These are phyloP conservation scores for Lolium perenne DNA, from an alignment of 176 grass and related monocot species.

Conservation along the genomic window DNA sequence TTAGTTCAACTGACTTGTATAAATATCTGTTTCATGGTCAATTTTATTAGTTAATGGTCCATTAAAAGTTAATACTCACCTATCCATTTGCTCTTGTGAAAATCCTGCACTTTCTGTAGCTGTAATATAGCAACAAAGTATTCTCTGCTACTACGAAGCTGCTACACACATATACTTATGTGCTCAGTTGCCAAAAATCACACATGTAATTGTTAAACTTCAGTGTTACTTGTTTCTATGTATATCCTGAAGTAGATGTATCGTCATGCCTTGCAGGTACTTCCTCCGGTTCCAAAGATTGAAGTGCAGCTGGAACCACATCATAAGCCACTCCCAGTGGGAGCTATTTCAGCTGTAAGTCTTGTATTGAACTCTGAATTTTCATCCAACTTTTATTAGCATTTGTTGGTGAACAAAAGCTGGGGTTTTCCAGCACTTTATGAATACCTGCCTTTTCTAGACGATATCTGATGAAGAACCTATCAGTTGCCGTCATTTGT, in stretches of 20 bases:
- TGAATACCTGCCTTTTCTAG: neutral
- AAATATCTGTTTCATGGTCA: neutral
- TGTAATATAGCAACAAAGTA: neutral
- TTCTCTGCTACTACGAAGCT: neutral
- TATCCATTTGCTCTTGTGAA: constrained; percentile 11
- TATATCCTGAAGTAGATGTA: constrained; percentile 26
- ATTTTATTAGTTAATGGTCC: neutral
- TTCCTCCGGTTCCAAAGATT: constrained; percentile 83
- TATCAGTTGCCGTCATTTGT: neutral
- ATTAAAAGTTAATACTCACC: neutral
- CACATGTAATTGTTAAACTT: neutral
- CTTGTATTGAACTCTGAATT: neutral
- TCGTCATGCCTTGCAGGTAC: constrained; percentile 51
- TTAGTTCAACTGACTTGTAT: neutral
- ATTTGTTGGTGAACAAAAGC: constrained; percentile 9
- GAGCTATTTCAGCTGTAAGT: constrained; percentile 80
- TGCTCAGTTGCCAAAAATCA: neutral
- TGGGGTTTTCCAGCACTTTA: neutral
- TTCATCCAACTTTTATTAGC: neutral
- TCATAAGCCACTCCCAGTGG: constrained; percentile 80
- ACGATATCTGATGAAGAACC: constrained; percentile 19
- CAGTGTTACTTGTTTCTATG: neutral
- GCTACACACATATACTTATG: neutral
- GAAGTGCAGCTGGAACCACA: constrained; percentile 69
- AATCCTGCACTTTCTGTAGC: neutral